These are phyloP conservation scores for Colletotrichum liaoningense DNA, from an alignment of 2,329 filamentous ascomycete species.

Conservation along the genomic window DNA sequence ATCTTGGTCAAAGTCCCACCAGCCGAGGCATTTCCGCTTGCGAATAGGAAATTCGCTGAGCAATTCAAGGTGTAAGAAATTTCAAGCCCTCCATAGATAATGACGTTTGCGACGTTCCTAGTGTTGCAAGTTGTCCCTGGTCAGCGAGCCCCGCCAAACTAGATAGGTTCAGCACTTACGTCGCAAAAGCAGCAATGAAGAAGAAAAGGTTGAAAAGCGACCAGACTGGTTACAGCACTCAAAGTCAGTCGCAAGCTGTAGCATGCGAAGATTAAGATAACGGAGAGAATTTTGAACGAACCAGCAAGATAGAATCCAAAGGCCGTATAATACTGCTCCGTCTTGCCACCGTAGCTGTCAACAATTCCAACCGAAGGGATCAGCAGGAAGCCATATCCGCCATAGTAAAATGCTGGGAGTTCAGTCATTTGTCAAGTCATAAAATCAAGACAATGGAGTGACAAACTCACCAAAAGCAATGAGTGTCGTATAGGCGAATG, in stretches of 20 bases:
- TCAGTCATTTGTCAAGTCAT: not conserved
- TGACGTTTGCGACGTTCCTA: not conserved
- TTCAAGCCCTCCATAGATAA: not conserved
- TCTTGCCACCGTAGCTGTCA: not conserved
- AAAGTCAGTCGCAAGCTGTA: too few relatives aligned
- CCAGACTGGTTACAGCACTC: not conserved
- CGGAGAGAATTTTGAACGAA: not conserved
- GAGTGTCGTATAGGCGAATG: conserved; percentile 63
- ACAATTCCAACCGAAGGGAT: not conserved
- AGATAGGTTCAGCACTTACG: not conserved
- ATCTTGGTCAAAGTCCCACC: not conserved
- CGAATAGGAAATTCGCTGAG: not conserved
- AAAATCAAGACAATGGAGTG: not conserved
- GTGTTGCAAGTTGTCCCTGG: not conserved
- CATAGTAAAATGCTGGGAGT: not conserved
- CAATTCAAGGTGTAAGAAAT: not conserved
- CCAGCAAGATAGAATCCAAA: not conserved
- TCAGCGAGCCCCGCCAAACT: not conserved
- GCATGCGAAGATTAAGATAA: not conserved
- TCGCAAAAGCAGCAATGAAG: not conserved
- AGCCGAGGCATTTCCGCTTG: too few relatives aligned
- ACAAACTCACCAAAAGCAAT: conserved; percentile 58
- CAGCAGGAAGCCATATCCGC: not conserved
- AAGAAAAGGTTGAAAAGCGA: not conserved
- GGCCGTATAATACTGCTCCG: not conserved